Evolutionary conservation across 1,284 basidiomycete genomes (phyloP).

Genomic region (Rhodotorula sp.): DNA sequence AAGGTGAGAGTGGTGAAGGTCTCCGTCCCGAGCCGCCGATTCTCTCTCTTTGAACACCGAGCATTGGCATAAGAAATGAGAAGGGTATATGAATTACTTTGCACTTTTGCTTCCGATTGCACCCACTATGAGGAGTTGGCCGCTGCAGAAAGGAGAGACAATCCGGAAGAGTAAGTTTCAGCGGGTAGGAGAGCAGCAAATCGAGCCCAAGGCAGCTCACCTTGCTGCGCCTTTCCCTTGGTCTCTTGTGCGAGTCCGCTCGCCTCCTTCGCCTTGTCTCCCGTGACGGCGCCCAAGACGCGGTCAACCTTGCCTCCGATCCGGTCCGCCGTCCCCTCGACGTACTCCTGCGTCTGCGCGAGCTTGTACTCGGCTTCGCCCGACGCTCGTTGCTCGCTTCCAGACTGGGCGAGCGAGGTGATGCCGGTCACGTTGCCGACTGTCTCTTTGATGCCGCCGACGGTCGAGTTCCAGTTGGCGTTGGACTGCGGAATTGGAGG

Average conservation of each 20-base stretch:
- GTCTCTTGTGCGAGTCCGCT: conserved; percentile 17
- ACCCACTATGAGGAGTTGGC: neutral
- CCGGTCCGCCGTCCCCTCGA: conserved; percentile 25
- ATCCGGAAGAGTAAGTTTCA: neutral
- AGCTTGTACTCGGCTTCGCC: conserved; percentile 35
- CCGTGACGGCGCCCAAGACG: conserved; percentile 31
- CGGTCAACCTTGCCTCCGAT: conserved; percentile 34
- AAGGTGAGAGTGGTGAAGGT: too few relatives aligned
- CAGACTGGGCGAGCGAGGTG: conserved; percentile 16
- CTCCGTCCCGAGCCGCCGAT: too few relatives aligned
- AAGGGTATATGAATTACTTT: too few relatives aligned
- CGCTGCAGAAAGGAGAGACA: neutral
- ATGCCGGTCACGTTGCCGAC: conserved; percentile 27
- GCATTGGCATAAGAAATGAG: too few relatives aligned
- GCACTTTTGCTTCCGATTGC: too few relatives aligned
- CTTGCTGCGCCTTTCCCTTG: conserved; percentile 35
- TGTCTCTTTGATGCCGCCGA: conserved; percentile 25
- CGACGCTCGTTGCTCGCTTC: conserved; percentile 23
- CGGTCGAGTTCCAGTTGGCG: conserved; percentile 29
- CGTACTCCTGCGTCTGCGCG: conserved; percentile 29
- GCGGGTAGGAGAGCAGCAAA: too few relatives aligned
- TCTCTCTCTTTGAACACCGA: too few relatives aligned
- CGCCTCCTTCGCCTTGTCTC: conserved; percentile 28
- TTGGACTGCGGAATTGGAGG: conserved; percentile 6
- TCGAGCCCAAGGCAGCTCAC: conserved; percentile 3